Base-by-base conservation (phyloP, 1,284 basidiomycete species). In the Melampsora abietis-canadensis region DNA sequence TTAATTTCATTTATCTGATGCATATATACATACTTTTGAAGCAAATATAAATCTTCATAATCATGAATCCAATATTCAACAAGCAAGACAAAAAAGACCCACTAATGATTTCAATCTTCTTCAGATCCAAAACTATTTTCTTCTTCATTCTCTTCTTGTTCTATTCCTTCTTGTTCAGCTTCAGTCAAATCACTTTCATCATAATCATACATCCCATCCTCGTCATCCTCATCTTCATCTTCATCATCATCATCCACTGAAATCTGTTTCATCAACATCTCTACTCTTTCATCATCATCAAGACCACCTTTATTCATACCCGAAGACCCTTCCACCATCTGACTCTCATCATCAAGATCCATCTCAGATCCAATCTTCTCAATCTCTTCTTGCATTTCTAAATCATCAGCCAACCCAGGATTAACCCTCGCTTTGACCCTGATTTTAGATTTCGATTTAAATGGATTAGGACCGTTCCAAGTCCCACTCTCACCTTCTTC, bases 141-240 rank as follows among this genome's bases (percentile, higher is more conserved):
- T 46, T 44, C 14, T 48, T 44, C 40, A 12, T 17, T 44, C 7
- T 21, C 27, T 27, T 21, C n/a, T 21, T 54, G 27, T 34, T 34
- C 47, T 37, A 21, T 19, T 2, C 44, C 21, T 27, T 69, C 34
- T 44, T 69, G 40, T 61, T 61, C 37, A 12, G 12, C 17, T 60
- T 61, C 57, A 40, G 37, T 60, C 46, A 59, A 37, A 24, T 46
- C 31, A 44, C 27, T 51, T 34, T 60, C 67, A 12, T 68, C 51
- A 19, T 21, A 15, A 19, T 64, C 37, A 31, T 44, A 14, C 17
- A 14, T 44, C 21, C 21, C 63, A 12, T 65, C 40, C 10, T 65
- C 34, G 4, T 37, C 31, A 27, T 61, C 67, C 8, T 59, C 48
- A 34, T 60, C 46, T 12, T 31, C 34, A 21, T 57, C 31, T 19